These are phyloP conservation scores for Zoysia matrella DNA, from an alignment of 202 grass and related monocot species.

Conservation along the genomic window DNA sequence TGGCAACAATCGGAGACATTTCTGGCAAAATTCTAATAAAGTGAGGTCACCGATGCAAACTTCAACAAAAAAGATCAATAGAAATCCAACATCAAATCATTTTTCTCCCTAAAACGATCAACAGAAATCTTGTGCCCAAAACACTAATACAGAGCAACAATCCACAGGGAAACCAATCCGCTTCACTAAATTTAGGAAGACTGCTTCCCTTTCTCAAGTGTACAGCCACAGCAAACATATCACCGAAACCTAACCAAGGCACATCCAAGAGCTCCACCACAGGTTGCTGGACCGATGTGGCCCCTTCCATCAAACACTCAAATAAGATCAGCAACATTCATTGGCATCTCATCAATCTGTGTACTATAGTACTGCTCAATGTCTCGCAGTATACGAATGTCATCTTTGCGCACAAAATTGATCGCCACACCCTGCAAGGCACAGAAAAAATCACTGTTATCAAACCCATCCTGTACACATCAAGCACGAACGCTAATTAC, in stretches of 20 bases:
- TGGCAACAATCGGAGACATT: not conserved
- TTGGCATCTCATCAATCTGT: constrained; percentile 98
- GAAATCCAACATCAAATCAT: no score
- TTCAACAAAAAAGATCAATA: no score
- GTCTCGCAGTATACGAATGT: constrained; percentile 94
- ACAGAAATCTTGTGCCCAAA: not conserved
- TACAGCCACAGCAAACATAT: not conserved
- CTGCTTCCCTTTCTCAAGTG: not conserved
- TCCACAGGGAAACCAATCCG: constrained; percentile 11
- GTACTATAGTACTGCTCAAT: constrained; percentile 99
- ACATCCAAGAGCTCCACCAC: not conserved
- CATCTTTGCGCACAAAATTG: constrained; percentile 97
- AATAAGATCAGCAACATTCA: constrained; percentile 99
- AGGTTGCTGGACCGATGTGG: not conserved
- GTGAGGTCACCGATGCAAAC: no score
- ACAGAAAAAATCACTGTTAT: not conserved
- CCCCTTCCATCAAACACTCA: constrained; percentile 23
- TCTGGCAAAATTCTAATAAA: not conserved
- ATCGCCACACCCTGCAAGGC: constrained; percentile 87
- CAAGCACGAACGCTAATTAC: not conserved
- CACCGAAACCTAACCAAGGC: constrained; percentile 18
- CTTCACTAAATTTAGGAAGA: not conserved
- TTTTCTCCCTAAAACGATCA: no score
- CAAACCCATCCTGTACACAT: not conserved
- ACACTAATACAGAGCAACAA: constrained; percentile 22